phyloP scores from a whole-genome alignment of 371 early-diverging fungal genomes.

The Smittium culicis region DNA sequence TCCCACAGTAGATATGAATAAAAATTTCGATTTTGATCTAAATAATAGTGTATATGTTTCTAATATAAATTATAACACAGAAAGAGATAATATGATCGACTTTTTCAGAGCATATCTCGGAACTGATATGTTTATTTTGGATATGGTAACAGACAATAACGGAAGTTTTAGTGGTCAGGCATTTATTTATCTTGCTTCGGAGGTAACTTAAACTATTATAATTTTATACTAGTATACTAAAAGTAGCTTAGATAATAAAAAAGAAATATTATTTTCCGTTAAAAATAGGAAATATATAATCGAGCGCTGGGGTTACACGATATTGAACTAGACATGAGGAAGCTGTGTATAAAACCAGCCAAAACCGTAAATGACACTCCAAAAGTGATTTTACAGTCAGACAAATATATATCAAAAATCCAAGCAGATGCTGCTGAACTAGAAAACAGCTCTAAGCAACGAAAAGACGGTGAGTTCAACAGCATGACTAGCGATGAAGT shows the following conservation, averaged over 20 bases:
- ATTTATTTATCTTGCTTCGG: neutral
- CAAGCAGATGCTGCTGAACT: no score
- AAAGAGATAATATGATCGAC: neutral
- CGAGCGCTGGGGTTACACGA: neutral
- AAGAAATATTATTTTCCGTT: neutral
- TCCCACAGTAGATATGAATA: neutral
- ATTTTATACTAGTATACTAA: neutral
- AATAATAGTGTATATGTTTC: neutral
- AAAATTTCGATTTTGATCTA: neutral
- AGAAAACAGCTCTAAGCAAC: no score
- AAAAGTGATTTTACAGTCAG: neutral
- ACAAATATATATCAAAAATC: no score
- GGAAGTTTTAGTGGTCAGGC: neutral
- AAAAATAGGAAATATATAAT: neutral
- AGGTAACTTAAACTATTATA: neutral
- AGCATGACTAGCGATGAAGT: neutral
- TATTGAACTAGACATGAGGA: slow-evolving; percentile 3
- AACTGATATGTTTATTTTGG: neutral
- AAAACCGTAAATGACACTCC: neutral
- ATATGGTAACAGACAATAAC: neutral
- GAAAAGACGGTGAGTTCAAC: neutral
- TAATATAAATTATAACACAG: neutral
- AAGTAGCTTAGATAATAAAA: neutral
- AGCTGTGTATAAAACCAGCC: neutral
- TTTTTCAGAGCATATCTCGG: neutral